Conservation (phyloP, 2,329 filamentous ascomycete genomes). For the Verticillium nubilum region DNA sequence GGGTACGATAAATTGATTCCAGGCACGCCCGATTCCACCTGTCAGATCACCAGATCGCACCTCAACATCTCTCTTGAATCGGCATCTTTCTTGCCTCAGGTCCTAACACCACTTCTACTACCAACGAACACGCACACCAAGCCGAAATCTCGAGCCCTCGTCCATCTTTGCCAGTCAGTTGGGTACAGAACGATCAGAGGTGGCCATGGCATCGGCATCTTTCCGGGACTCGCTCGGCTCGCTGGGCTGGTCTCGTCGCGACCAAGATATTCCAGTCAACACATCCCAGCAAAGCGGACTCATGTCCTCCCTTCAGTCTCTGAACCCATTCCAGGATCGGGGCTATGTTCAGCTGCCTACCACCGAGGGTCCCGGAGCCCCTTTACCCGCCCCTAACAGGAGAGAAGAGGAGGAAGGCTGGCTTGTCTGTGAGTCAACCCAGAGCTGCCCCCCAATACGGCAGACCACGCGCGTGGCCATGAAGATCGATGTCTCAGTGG, state of each 20-base stretch:
- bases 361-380: constrained; percentile 74
- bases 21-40: background rate
- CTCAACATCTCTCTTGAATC: background rate
- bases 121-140: background rate
- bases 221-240: constrained; percentile 95
- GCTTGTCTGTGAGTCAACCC: constrained; percentile 76
- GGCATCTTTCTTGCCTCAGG: background rate
- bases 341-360: constrained; percentile 91
- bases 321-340: constrained; percentile 82
- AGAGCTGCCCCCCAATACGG: constrained; percentile 11
- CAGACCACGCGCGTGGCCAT: constrained; percentile 37
- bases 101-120: background rate
- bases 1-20: background rate
- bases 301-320: constrained; percentile 71
- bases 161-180: background rate
- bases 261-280: constrained; percentile 68
- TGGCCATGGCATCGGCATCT: constrained; percentile 73
- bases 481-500: constrained; percentile 20
- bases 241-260: constrained; percentile 86
- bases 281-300: constrained; percentile 68
- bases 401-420: constrained; percentile 94
- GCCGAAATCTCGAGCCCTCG: background rate
- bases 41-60: background rate
- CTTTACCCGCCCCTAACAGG: constrained; percentile 75
- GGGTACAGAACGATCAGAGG: background rate